Percentiles rank a stretch among this genome's conserved stretches.
These are phyloP conservation scores for Sporobolomyces pararoseus DNA, from an alignment of 768 basidiomycete species.

Conservation along the genomic window DNA sequence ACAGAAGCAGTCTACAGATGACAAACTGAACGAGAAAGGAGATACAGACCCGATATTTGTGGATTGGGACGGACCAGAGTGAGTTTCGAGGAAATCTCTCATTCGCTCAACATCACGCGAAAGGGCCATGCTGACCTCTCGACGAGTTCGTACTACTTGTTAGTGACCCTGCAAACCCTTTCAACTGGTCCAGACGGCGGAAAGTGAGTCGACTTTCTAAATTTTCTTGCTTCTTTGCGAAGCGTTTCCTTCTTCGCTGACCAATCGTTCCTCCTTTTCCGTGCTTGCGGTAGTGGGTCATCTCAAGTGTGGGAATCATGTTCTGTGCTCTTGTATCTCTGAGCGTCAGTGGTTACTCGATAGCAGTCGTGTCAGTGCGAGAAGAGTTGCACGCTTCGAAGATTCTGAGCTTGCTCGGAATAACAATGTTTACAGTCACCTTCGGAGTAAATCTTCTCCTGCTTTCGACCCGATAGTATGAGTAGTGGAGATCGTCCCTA, in stretches of 20 bases:
- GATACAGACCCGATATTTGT: slow-evolving; percentile 16
- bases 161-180: slow-evolving; percentile 39
- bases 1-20: neutral
- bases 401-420: slow-evolving; percentile 43
- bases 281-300: slow-evolving; percentile 23
- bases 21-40: neutral
- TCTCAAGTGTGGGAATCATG: slow-evolving; percentile 25
- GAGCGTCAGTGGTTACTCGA: slow-evolving; percentile 43
- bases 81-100: neutral
- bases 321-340: slow-evolving; percentile 38
- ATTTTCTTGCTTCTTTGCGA: too few relatives aligned
- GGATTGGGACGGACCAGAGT: slow-evolving; percentile 26
- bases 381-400: slow-evolving; percentile 43
- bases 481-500: too few relatives aligned
- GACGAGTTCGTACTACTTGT: too few relatives aligned
- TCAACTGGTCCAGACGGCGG: slow-evolving; percentile 37
- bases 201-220: slow-evolving; percentile 20
- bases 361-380: slow-evolving; percentile 24
- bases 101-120: neutral
- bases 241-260: neutral
- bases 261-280: neutral
- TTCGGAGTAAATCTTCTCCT: too few relatives aligned
- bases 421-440: slow-evolving; percentile 32
- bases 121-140: too few relatives aligned
- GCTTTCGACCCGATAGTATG: too few relatives aligned